A percentile compares a stretch with the other conserved stretches of the same genome.
These are phyloP conservation scores for Trypanosoma boissoni DNA, from an alignment of 208 protist species.

Conservation along the genomic window DNA sequence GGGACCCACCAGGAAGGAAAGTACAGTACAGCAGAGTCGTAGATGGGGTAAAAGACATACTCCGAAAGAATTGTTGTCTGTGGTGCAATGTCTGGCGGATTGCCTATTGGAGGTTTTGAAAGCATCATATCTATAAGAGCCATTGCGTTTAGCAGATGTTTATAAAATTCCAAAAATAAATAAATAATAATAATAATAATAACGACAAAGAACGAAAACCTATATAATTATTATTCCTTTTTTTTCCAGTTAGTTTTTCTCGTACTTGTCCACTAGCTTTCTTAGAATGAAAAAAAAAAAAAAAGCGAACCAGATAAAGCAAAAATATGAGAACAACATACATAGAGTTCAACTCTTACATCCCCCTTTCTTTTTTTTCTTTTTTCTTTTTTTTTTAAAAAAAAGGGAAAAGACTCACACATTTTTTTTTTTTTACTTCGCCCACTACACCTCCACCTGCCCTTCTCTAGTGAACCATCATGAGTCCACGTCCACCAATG, in stretches of 20 bases:
- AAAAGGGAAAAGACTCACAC: background rate
- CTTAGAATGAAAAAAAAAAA: too few species aligned
- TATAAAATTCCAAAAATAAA: too few species aligned
- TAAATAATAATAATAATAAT: too few species aligned
- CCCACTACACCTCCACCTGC: background rate
- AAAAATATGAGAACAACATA: too few species aligned
- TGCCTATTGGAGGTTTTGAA: conserved; percentile 34
- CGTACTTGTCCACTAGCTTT: too few species aligned
- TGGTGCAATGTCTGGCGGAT: conserved; percentile 34
- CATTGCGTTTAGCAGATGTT: too few species aligned
- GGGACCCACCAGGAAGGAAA: conserved; percentile 67
- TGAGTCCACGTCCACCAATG: conserved; percentile 83
- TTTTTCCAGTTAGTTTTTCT: too few species aligned
- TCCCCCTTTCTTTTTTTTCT: conserved; percentile 8
- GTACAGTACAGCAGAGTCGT: conserved; percentile 63
- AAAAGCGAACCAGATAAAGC: too few species aligned
- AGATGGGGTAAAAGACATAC: conserved; percentile 79
- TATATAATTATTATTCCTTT: too few species aligned
- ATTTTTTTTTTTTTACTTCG: background rate
- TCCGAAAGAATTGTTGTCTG: conserved; percentile 68
- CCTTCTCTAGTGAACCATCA: conserved; percentile 75
- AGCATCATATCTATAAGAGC: conserved; percentile 19
- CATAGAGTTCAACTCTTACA: background rate
- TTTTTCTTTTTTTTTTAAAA: conserved; percentile 19
- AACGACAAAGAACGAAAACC: too few species aligned